Conservation (phyloP, 2,329 filamentous ascomycete species). For the Pseudogymnoascus sp. region DNA sequence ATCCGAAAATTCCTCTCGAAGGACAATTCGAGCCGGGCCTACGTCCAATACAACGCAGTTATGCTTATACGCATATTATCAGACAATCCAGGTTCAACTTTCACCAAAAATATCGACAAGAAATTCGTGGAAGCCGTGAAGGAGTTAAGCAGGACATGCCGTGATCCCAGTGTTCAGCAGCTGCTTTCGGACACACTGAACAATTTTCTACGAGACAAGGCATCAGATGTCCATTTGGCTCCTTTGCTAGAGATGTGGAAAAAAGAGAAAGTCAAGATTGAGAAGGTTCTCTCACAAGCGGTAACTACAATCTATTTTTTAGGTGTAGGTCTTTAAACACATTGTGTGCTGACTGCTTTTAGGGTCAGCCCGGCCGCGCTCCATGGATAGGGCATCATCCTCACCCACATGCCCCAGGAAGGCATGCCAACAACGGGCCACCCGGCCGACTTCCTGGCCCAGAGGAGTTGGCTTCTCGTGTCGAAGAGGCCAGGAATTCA, state of each 20-base stretch:
- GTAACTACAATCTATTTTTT: background rate
- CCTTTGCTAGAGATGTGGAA: constrained; percentile 78
- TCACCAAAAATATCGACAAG: constrained; percentile 83
- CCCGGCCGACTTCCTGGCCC: constrained; percentile 50
- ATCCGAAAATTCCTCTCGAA: constrained; percentile 77
- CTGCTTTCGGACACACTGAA: constrained; percentile 83
- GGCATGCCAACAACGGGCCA: constrained; percentile 1
- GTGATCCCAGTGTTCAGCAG: constrained; percentile 72
- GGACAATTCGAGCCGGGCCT: constrained; percentile 57
- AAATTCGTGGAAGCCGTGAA: constrained; percentile 74
- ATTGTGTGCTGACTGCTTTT: background rate
- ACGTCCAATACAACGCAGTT: constrained; percentile 88
- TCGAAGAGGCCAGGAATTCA: constrained; percentile 85
- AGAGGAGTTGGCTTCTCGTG: constrained; percentile 68
- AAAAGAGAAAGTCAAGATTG: constrained; percentile 66
- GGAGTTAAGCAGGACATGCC: constrained; percentile 61
- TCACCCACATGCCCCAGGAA: background rate
- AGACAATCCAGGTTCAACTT: constrained; percentile 84
- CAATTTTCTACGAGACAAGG: constrained; percentile 64
- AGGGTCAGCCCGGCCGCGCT: background rate
- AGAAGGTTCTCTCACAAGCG: constrained; percentile 36
- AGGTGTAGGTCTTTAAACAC: background rate
- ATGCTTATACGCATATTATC: constrained; percentile 90
- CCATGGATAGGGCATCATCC: constrained; percentile 3
- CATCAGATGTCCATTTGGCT: constrained; percentile 64